Base-by-base conservation (phyloP, 169 alveolate species). In the Babesia ovata region DNA sequence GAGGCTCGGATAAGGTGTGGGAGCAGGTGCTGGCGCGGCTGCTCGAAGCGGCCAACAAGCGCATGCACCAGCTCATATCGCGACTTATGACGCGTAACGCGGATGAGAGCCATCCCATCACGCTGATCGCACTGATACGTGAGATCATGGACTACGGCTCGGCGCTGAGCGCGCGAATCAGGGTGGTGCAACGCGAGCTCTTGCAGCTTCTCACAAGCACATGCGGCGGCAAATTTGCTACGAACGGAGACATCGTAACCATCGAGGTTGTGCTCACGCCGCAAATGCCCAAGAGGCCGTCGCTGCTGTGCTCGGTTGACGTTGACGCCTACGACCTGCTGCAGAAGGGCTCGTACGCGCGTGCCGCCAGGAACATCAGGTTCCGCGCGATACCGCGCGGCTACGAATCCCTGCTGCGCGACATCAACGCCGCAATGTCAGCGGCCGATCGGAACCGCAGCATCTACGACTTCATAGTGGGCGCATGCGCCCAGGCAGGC, bases 131-230 rank as follows among this genome's bases (percentile, higher is more conserved):
- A 12, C 76, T 67, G 33, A 26, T 67, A 11, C 63, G 65, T 7
- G 76, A 54, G 65, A 24, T 67, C 50, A 52, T 54, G 52, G 76
- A 67, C 65, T 54, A 67, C 58, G 76, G 76, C 17, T 67, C 76
- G 6, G 76, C 76, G 21, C 57, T 75, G 16, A 65, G 73, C 50
- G 77, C 84, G 26, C 66, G 76, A 13, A 66, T 75, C 13, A 39
- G 84, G 26, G 49, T 53, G 1, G 70, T 63, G 22, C 75, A 54
- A 39, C 66, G 84, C 33, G 84, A 75, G 42, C 57, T 75, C 56
- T 42, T 44, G 53, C 71, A 63, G 61, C 52, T 54, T 3, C 58
- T 75, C 11, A 17, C 3, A 7, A 7, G 19, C 53, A 63, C 74
- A 6, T 24, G 54, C 57, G 46, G 14, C 2, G 63, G 58, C 39